Evolutionary conservation across 2,329 filamentous ascomycete species (phyloP).

Genomic region (Fusarium albosuccineum): DNA sequence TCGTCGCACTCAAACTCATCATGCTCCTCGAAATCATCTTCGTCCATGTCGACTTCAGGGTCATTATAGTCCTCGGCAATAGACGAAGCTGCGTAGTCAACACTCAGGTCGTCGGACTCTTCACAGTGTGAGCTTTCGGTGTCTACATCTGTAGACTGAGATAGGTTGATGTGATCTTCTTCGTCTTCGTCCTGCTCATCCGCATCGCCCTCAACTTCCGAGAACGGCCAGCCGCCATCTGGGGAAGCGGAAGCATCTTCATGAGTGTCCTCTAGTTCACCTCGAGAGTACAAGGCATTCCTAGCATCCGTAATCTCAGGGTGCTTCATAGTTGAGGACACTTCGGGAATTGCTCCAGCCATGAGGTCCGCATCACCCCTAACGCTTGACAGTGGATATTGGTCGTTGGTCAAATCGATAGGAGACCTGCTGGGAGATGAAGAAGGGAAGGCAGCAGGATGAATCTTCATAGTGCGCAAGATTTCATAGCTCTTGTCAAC

Average conservation of each 20-base stretch:
- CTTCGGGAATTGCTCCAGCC: not conserved
- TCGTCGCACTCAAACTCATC: constrained; percentile 39
- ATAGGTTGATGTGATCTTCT: constrained; percentile 17
- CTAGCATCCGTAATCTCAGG: constrained; percentile 10
- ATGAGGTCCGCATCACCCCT: constrained; percentile 22
- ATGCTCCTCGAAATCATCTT: constrained; percentile 38
- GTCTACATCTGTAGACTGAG: constrained; percentile 37
- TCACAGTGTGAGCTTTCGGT: constrained; percentile 25
- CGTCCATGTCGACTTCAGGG: constrained; percentile 12
- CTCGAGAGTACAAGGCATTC: constrained; percentile 6
- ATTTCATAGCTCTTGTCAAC: constrained; percentile 46
- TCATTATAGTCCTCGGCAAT: not conserved
- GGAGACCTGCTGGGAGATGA: constrained; percentile 18
- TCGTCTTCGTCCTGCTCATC: constrained; percentile 2
- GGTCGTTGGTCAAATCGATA: constrained; percentile 45
- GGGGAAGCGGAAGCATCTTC: constrained; percentile 14
- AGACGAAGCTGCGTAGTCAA: constrained; percentile 10
- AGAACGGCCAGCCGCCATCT: constrained; percentile 11
- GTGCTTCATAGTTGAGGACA: constrained; percentile 1
- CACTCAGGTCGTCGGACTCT: constrained; percentile 17
- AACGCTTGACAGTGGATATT: constrained; percentile 28
- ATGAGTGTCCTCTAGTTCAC: constrained; percentile 8
- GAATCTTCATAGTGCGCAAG: constrained; percentile 47
- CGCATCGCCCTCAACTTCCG: constrained; percentile 14
- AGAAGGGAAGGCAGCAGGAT: constrained; percentile 32